These are phyloP conservation scores for Gossypium rotundifolium DNA, from an alignment of 345 rosid species.

Conservation along the genomic window DNA sequence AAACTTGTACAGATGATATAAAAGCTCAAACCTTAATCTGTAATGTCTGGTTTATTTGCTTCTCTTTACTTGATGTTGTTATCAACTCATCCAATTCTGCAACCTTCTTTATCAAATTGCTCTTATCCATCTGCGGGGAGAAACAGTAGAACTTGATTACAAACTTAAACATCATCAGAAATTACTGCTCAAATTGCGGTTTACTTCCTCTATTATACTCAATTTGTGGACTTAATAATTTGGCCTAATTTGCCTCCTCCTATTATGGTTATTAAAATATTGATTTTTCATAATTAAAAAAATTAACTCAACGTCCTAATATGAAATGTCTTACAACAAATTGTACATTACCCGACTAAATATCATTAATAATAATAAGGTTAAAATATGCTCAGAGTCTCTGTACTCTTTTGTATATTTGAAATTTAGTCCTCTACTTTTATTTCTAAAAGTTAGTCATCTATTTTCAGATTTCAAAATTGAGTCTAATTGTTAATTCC, in stretches of 20 bases:
- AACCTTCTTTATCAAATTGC: slow-evolving; percentile 55
- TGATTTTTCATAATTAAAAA: neutral
- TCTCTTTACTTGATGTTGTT: slow-evolving; percentile 28
- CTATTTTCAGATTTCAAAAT: no score
- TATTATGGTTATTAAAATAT: neutral
- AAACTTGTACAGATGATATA: neutral
- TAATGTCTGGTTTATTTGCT: slow-evolving; percentile 27
- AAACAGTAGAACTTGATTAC: neutral
- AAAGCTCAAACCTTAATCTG: slow-evolving; percentile 29
- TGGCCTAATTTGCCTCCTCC: no score
- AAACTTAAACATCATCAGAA: slow-evolving; percentile 5
- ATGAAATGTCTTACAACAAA: no score
- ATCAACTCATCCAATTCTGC: slow-evolving; percentile 66
- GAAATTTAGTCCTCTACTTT: no score
- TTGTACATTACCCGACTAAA: no score
- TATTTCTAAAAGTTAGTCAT: no score
- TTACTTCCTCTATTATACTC: neutral
- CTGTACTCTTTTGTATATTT: no score
- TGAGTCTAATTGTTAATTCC: no score
- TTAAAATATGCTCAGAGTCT: no score
- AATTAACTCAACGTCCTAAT: no score
- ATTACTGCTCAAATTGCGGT: neutral
- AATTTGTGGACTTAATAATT: neutral
- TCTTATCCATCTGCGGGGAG: slow-evolving; percentile 58
- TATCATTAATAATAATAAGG: no score